Evolutionary conservation across 1,139 yeast species (phyloP), one percentile per base, ranked within the genome.

Genomic region (Saccharomyces hybrid): DNA sequence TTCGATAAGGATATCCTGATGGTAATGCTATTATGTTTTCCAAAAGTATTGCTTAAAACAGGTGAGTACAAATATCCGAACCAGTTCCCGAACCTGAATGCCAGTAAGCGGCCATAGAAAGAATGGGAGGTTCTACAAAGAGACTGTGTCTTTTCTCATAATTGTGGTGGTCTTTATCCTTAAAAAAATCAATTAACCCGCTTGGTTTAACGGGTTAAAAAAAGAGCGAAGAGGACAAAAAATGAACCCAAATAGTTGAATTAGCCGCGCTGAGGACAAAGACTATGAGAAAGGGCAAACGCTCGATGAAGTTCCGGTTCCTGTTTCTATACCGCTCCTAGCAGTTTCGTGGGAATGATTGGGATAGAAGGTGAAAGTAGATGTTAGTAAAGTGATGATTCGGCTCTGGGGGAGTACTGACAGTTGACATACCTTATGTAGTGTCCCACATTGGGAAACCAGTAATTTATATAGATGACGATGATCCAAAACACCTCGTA

Each of bases 401-500:
- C 23, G 23, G 23, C 23, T 20, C 23, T 3, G 23, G 23, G 23
- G 4, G 23, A 20, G 23, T 20, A 20, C 34, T 32, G 46, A 41
- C 16, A 23, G 20, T 9, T 8, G 25, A 55, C 59, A 57, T 57
- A 57, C 59, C 52, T 57, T 44, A 57, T 6, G 4, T 47, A 48
- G 7, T 50, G 14, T 5, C 56, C 55, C 20, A 57, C 34, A 34
- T 50, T 51, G 25, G 58, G 58, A 27, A 57, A 54, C 59, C 59
- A 57, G 44, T 56, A 50, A 44, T 57, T 57, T 28, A 56, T 16
- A 38, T 55, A 56, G 3, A 56, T 32, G 5, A 57, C 32, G 25
- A 53, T 50, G 27, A 55, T 51, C 59, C 59, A 57, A 48, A 57
- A 57, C 3, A 51, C 51, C 32, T 56, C 57, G 23, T 56, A 54